These are phyloP conservation scores for Monosporascus sp. DNA, from an alignment of 2,329 filamentous ascomycete species.

Conservation along the genomic window DNA sequence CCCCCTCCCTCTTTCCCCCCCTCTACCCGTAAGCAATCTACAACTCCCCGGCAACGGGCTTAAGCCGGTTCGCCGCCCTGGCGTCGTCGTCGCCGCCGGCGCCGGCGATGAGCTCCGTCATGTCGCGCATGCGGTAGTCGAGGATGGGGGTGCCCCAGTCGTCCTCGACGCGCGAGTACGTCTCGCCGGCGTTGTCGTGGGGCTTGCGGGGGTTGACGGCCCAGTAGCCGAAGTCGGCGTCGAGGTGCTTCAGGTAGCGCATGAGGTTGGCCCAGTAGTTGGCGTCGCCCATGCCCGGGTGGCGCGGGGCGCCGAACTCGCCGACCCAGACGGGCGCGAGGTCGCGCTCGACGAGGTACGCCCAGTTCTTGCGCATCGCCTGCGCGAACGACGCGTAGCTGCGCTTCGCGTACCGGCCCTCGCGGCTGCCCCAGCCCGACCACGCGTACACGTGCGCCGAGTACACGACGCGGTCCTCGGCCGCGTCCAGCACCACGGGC, in stretches of 20 bases:
- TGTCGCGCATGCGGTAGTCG: conserved; percentile 59
- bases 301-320: conserved; percentile 56
- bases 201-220: conserved; percentile 63
- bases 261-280: conserved; percentile 64
- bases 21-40: neutral
- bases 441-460: conserved; percentile 64
- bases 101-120: conserved; percentile 48
- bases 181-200: conserved; percentile 49
- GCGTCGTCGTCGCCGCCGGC: conserved; percentile 2
- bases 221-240: conserved; percentile 67
- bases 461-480: conserved; percentile 53
- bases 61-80: neutral
- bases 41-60: neutral
- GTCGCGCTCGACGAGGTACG: conserved; percentile 52
- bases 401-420: conserved; percentile 55
- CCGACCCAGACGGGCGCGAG: conserved; percentile 63
- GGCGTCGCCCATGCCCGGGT: conserved; percentile 49
- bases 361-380: conserved; percentile 63
- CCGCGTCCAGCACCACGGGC: conserved; percentile 52
- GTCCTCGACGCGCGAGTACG: conserved; percentile 56
- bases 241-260: conserved; percentile 50
- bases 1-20: too few relatives aligned
- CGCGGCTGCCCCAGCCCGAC: conserved; percentile 62
- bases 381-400: conserved; percentile 56
- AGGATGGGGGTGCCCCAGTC: conserved; percentile 59